Evolutionary conservation across 306 rosid species (phyloP).

Genomic region (Lathyrus sativus): DNA sequence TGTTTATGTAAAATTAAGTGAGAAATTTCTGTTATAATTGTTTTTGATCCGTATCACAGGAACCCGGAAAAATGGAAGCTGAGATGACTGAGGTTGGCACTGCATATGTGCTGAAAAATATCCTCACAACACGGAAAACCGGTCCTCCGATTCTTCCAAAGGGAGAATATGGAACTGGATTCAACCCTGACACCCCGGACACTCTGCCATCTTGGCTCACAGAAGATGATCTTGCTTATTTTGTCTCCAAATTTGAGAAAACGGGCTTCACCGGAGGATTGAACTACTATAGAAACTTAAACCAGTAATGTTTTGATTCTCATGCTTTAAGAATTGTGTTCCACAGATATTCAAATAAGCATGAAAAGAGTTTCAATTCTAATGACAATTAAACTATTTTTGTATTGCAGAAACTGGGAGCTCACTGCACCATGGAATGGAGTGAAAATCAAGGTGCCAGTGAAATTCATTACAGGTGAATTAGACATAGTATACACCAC

Average conservation of each 20-base stretch:
- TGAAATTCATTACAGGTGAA: constrained; percentile 41
- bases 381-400: neutral
- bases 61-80: constrained; percentile 41
- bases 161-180: constrained; percentile 31
- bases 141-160: constrained; percentile 42
- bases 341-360: too few species aligned
- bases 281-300: constrained; percentile 50
- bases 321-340: neutral
- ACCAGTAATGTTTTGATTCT: constrained; percentile 10
- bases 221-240: constrained; percentile 46
- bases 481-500: constrained; percentile 41
- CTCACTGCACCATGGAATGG: constrained; percentile 41
- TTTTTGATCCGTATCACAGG: neutral
- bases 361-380: neutral
- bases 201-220: constrained; percentile 54
- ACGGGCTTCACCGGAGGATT: constrained; percentile 50
- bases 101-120: constrained; percentile 31
- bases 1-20: too few species aligned
- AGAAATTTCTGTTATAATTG: neutral
- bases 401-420: constrained; percentile 49
- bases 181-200: constrained; percentile 23
- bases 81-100: constrained; percentile 40
- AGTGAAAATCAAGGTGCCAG: constrained; percentile 31
- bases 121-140: constrained; percentile 31
- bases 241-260: constrained; percentile 45